Percentiles rank a stretch among this genome's conserved stretches.
Conservation (phyloP, 2,329 filamentous ascomycete species). For the Fusarium goolgardi region DNA sequence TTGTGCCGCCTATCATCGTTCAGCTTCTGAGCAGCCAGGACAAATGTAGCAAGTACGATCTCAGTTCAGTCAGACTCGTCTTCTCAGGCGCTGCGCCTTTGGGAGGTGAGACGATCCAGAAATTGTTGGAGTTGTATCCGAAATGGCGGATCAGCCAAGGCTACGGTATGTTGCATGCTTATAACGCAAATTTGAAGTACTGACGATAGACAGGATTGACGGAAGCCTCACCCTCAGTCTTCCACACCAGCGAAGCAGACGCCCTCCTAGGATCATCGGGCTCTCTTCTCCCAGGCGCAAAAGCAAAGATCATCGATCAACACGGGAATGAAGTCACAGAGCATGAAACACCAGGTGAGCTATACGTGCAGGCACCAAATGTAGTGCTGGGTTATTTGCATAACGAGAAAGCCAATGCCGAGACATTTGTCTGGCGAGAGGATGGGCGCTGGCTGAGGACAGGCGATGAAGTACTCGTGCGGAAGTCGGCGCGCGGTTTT, state of each 20-base stretch:
- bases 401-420: conserved; percentile 82
- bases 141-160: conserved; percentile 75
- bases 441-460: conserved; percentile 83
- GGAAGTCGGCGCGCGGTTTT: conserved; percentile 70
- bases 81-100: conserved; percentile 71
- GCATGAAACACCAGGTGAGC: conserved; percentile 80
- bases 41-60: conserved; percentile 31
- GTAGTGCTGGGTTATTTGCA: conserved; percentile 87
- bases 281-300: conserved; percentile 70
- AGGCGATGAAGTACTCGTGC: conserved; percentile 83
- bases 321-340: conserved; percentile 76
- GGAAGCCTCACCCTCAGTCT: conserved; percentile 76
- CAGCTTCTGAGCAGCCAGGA: conserved; percentile 18
- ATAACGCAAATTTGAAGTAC: neutral
- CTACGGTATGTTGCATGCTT: conserved; percentile 65
- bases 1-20: conserved; percentile 36
- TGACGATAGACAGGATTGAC: conserved; percentile 68
- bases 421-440: conserved; percentile 72
- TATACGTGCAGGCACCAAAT: conserved; percentile 80
- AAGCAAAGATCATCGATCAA: conserved; percentile 71
- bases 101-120: conserved; percentile 73
- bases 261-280: conserved; percentile 78
- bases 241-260: conserved; percentile 66
- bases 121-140: conserved; percentile 72
- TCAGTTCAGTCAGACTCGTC: conserved; percentile 24